Percentiles rank a stretch among this genome's conserved stretches.
Conservation (phyloP, 306 rosid genomes). For the Fagus crenata region DNA sequence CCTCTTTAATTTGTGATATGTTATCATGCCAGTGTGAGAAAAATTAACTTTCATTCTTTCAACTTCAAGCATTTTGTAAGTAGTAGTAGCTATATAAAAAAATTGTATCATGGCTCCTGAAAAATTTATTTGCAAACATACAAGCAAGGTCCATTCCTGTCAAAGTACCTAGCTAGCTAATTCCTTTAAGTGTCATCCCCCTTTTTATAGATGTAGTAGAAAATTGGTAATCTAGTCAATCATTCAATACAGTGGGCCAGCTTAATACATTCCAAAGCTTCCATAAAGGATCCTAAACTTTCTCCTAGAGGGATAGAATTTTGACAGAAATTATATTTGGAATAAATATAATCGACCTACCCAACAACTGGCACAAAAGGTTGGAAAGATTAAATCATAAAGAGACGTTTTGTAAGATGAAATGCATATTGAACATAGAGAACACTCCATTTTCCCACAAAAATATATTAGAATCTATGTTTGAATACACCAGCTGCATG, state of each 20-base stretch:
- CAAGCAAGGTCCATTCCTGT: conserved; percentile 14
- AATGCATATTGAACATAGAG: conserved; percentile 21
- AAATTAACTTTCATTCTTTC: neutral
- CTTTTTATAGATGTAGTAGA: conserved; percentile 23
- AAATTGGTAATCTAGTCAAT: conserved; percentile 32
- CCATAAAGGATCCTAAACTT: conserved; percentile 1
- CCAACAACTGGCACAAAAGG: conserved; percentile 40
- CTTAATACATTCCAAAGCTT: conserved; percentile 25
- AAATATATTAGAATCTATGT: conserved; percentile 27
- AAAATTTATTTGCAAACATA: conserved; percentile 22
- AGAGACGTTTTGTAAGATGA: conserved; percentile 15
- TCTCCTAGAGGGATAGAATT: conserved; percentile 17
- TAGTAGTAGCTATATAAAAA: neutral
- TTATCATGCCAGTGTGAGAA: neutral
- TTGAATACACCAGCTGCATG: no score
- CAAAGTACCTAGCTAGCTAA: conserved; percentile 24
- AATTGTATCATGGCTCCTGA: conserved; percentile 1
- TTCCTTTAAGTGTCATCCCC: conserved; percentile 1
- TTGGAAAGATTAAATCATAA: conserved; percentile 33
- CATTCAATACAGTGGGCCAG: conserved; percentile 33
- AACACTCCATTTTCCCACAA: conserved; percentile 2
- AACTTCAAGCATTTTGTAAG: conserved; percentile 5
- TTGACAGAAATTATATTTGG: conserved; percentile 32
- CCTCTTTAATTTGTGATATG: neutral
- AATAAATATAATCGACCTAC: conserved; percentile 54